phyloP scores from a whole-genome alignment of 768 basidiomycete species.

The Termitomyces sp. region DNA sequence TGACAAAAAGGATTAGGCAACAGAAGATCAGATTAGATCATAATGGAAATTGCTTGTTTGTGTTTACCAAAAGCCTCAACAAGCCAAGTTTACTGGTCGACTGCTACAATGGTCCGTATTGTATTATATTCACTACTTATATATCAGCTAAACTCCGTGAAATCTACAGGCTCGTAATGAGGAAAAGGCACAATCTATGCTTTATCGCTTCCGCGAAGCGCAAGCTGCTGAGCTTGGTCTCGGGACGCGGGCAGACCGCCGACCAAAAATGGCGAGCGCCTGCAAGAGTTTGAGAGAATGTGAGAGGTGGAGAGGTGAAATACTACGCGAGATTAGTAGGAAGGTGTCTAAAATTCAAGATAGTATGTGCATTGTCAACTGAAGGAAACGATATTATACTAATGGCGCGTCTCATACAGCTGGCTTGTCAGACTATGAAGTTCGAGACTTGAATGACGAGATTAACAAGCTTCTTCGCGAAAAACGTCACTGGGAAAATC shows the following conservation, averaged over 20 bases:
- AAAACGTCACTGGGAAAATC: slow-evolving; percentile 89
- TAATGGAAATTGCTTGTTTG: neutral
- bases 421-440: slow-evolving; percentile 91
- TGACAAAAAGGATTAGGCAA: too few relatives aligned
- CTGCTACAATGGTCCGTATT: too few relatives aligned
- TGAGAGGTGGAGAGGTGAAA: slow-evolving; percentile 95
- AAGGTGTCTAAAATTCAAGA: slow-evolving; percentile 99
- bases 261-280: slow-evolving; percentile 75
- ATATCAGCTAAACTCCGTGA: neutral
- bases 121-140: neutral
- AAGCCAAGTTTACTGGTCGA: neutral
- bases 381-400: neutral
- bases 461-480: slow-evolving; percentile 91
- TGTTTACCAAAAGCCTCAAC: neutral
- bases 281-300: slow-evolving; percentile 84
- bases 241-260: slow-evolving; percentile 74
- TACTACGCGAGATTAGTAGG: slow-evolving; percentile 87
- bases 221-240: slow-evolving; percentile 95
- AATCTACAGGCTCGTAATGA: slow-evolving; percentile 50
- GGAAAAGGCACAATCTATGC: slow-evolving; percentile 55
- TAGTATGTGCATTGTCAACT: neutral
- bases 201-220: slow-evolving; percentile 87
- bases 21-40: neutral
- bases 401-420: slow-evolving; percentile 39
- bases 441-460: slow-evolving; percentile 94